These are phyloP conservation scores for Aureobasidium lini DNA, from an alignment of 2,329 filamentous ascomycete species.

Conservation along the genomic window DNA sequence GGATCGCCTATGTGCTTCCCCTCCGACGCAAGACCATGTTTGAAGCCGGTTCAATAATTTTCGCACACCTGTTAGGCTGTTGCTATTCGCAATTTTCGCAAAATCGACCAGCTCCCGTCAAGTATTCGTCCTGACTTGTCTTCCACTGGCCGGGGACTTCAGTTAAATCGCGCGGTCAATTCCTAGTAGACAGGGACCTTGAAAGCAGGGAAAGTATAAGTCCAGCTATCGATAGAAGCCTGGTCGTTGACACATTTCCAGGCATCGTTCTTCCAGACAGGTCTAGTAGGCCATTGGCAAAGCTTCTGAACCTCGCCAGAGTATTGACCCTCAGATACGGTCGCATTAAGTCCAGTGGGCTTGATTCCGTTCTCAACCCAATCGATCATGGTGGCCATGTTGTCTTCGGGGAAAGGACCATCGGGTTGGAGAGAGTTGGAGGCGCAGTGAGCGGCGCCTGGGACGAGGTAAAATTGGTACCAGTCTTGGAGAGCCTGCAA, in stretches of 20 bases:
- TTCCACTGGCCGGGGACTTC: too few species aligned
- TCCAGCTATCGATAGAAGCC: conserved; percentile 33
- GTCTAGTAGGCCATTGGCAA: conserved; percentile 39
- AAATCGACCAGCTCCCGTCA: too few species aligned
- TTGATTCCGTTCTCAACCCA: conserved; percentile 46
- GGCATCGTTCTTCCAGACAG: conserved; percentile 32
- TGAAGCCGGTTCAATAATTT: accelerated
- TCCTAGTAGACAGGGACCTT: conserved; percentile 32
- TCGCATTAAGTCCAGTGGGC: conserved; percentile 39
- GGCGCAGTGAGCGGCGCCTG: conserved; percentile 47
- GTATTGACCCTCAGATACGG: conserved; percentile 20
- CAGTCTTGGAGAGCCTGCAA: conserved; percentile 39
- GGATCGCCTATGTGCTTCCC: too few species aligned
- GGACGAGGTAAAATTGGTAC: conserved; percentile 49
- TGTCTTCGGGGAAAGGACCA: conserved; percentile 36
- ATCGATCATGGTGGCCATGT: conserved; percentile 41
- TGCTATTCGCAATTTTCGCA: too few species aligned
- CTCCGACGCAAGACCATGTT: too few species aligned
- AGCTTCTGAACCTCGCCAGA: conserved; percentile 31
- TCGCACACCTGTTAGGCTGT: too few species aligned
- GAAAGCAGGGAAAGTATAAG: conserved; percentile 33
- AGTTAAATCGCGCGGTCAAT: too few species aligned
- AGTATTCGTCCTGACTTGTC: too few species aligned
- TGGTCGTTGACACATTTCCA: conserved; percentile 35
- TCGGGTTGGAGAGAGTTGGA: conserved; percentile 32